phyloP scores from a whole-genome alignment of 2,329 filamentous ascomycete genomes.

The Cryphonectria parasitica region DNA sequence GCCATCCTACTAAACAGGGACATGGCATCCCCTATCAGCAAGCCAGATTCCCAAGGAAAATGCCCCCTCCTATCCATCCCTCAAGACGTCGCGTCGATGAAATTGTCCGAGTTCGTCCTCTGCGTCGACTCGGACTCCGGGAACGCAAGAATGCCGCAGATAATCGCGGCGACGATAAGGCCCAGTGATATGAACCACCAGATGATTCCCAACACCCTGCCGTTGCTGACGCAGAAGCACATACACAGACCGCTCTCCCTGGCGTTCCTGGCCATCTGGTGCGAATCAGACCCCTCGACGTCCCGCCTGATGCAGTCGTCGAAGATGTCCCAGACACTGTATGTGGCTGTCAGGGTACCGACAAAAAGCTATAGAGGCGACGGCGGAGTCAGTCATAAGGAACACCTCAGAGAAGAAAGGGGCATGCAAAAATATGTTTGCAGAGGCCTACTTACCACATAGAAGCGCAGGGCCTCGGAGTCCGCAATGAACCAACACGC shows the following conservation, averaged over 20 bases:
- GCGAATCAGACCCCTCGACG: constrained; percentile 79
- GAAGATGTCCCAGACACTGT: constrained; percentile 85
- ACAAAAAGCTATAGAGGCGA: constrained; percentile 65
- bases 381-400: constrained; percentile 4
- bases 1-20: neutral
- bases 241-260: constrained; percentile 75
- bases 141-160: constrained; percentile 79
- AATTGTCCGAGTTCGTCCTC: constrained; percentile 68
- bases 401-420: neutral
- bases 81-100: constrained; percentile 47
- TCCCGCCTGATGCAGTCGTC: constrained; percentile 81
- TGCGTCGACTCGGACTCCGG: constrained; percentile 71
- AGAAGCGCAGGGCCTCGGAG: constrained; percentile 72
- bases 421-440: neutral
- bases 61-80: neutral
- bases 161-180: constrained; percentile 74
- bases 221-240: constrained; percentile 22
- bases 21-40: neutral
- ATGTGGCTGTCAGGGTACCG: constrained; percentile 79
- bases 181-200: constrained; percentile 74
- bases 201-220: constrained; percentile 67
- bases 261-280: constrained; percentile 77
- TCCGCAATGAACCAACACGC: constrained; percentile 82
- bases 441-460: constrained; percentile 56
- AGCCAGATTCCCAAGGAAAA: neutral